Base-by-base conservation (phyloP, 1,284 basidiomycete genomes). In the Acaromyces ingoldii region DNA sequence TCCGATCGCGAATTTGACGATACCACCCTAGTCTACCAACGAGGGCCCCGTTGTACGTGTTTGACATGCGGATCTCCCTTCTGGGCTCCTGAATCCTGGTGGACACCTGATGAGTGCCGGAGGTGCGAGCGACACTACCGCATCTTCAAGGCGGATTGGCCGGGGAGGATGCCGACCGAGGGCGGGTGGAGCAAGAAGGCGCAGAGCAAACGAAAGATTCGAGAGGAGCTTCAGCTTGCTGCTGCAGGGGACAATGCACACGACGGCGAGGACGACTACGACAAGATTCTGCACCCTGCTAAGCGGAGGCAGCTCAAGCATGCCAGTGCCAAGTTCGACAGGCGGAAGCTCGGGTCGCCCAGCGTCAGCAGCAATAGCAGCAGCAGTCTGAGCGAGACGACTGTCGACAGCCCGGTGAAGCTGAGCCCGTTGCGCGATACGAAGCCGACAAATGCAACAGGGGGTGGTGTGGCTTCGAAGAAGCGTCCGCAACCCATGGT, bases 91-190 rank as follows among this genome's bases (percentile, higher is more conserved):
- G 70, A 72, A 53, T 65, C 64, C 19, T 75, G 72, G 72, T 75
- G 68, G 70, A 62, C 62, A 15, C 70, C 71, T 6, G 72, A 72
- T 51, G 72, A 75, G 49, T 75, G 72, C 31, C 55, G 58, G 4
- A 59, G 72, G 10, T 75, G 72, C 48, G 70, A 72, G 43, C 61
- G 72, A 17, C 72, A 75, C 47, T 72, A 71, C 57, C 66, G 67
- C 48, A 70, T 75, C 48, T 75, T 64, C 60, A 69, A 71, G 41
- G 65, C 60, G 9, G 72, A 72, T 44, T 75, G 72, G 72, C 72
- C 72, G 6, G 48, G 52, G 0, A 60, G 62, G 26, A 52, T 31
- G 52, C 59, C 45, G 28, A 53, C 49, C 3, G 49, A 53, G 22
- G 37, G 41, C 3, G 19, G 19, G 4, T 54, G 46, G 17, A 28